Evolutionary conservation across 768 basidiomycete genomes (phyloP), one percentile per base, ranked within the genome.

Genomic region (Suillus luteus): DNA sequence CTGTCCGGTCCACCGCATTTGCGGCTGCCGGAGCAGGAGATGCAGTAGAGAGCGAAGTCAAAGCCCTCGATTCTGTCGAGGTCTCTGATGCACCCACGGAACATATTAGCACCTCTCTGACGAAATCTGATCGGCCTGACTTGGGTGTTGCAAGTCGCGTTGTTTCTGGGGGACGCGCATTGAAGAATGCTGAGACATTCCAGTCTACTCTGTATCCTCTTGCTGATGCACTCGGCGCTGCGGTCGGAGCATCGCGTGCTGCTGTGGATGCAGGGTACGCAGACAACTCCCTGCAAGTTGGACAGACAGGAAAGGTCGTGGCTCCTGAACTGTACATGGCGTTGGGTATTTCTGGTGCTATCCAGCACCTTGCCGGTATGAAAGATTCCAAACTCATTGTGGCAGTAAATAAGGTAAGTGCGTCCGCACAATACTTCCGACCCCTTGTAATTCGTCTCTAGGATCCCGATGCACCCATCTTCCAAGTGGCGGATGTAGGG

Each of bases 321-420:
- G 96, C 97, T 3, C 96, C 97, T 0, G 93, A 96, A 73, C 80
- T 99, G 60, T 99, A 99, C 78, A 85, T 99, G 77, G 97, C 97
- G 4, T 77, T 99, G 57, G 97, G 97, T 59, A 99, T 99, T 69
- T 97, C 95, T 10, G 97, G 97, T 19, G 97, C 97, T 15, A 99
- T 99, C 70, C 97, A 99, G 78, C 97, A 99, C 80, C 81, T 99
- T 61, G 97, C 97, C 24, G 97, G 97, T 10, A 99, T 99, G 97
- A 99, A 99, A 76, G 97, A 98, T 71, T 95, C 93, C 12, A 99
- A 99, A 80, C 82, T 98, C 67, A 99, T 99, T 65, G 96, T 97
- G 38, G 97, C 97, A 5, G 85, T 99, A 66, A 99, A 99, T 82
- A 99, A 99, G 86, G 95, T 88, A 66, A 60, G 80, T 66, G 22